A percentile compares a stretch with the other conserved stretches of the same genome.
These are phyloP conservation scores for Sphaerulina vaccinii DNA, from an alignment of 2,329 filamentous ascomycete genomes.

Conservation along the genomic window DNA sequence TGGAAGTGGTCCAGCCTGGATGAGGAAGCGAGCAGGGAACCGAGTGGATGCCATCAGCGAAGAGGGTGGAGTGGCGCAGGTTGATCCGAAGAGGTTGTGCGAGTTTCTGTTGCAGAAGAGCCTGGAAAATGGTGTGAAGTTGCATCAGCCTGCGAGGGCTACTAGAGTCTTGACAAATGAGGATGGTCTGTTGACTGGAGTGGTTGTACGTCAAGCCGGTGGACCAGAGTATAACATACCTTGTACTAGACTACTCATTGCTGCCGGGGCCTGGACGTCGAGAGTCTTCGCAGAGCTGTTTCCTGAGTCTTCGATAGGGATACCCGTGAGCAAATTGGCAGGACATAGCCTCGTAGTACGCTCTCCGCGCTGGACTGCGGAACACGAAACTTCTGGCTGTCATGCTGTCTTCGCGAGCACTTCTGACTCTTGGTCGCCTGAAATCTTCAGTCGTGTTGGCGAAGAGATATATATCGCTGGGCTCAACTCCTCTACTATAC, in stretches of 20 bases:
- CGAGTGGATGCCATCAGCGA: slow-evolving; percentile 61
- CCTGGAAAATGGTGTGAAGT: slow-evolving; percentile 58
- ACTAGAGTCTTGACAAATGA: slow-evolving; percentile 54
- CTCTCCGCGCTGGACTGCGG: slow-evolving; percentile 54
- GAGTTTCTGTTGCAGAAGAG: slow-evolving; percentile 62
- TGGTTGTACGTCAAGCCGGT: slow-evolving; percentile 52
- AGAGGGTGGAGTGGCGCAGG: slow-evolving; percentile 61
- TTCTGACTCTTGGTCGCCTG: slow-evolving; percentile 61
- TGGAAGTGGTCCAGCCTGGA: slow-evolving; percentile 54
- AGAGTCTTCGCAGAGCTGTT: slow-evolving; percentile 66
- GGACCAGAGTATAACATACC: slow-evolving; percentile 51
- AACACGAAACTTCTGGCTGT: slow-evolving; percentile 51
- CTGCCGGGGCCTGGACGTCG: slow-evolving; percentile 70
- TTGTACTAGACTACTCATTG: slow-evolving; percentile 64
- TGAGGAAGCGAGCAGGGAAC: slow-evolving; percentile 56
- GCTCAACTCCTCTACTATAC: slow-evolving; percentile 61
- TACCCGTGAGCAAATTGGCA: slow-evolving; percentile 63
- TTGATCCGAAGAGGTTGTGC: slow-evolving; percentile 67
- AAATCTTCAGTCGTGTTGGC: slow-evolving; percentile 66
- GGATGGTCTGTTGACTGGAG: slow-evolving; percentile 51
- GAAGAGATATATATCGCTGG: slow-evolving; percentile 73
- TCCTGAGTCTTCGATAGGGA: slow-evolving; percentile 49
- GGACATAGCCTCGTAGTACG: slow-evolving; percentile 71
- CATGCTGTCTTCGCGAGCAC: slow-evolving; percentile 69
- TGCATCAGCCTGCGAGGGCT: slow-evolving; percentile 64